A percentile compares a stretch with the other conserved stretches of the same genome.
Evolutionary conservation across 2,329 filamentous ascomycete genomes (phyloP).

Genomic region (Fusarium sp.): DNA sequence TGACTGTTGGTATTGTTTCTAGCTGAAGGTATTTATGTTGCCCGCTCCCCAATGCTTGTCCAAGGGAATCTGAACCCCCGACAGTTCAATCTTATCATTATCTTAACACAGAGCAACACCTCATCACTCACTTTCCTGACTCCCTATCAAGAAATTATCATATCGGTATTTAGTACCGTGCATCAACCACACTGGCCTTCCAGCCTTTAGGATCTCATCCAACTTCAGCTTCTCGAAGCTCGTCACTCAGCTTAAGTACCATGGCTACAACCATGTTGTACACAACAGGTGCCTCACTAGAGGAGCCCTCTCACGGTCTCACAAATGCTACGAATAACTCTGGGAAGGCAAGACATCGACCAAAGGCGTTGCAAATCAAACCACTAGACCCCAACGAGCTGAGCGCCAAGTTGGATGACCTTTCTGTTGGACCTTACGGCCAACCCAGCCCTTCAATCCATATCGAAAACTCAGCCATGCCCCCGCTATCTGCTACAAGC

Average conservation of each 20-base stretch:
- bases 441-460: conserved; percentile 39
- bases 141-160: not conserved
- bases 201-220: not conserved
- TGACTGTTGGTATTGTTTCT: not conserved
- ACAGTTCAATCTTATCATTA: not conserved
- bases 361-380: conserved; percentile 43
- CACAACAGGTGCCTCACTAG: conserved; percentile 32
- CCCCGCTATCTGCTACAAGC: conserved; percentile 20
- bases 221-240: not conserved
- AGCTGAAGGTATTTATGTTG: conserved; percentile 28
- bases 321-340: conserved; percentile 6
- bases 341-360: conserved; percentile 38
- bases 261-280: conserved; percentile 40
- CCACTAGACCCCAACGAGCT: conserved; percentile 67
- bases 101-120: not conserved
- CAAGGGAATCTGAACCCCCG: not conserved
- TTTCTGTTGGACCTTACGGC: conserved; percentile 62
- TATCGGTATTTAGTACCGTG: not conserved
- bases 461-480: conserved; percentile 43
- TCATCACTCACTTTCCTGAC: not conserved
- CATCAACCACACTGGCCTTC: conserved; percentile 13
- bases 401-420: conserved; percentile 61
- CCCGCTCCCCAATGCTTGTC: not conserved
- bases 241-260: not conserved
- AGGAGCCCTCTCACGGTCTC: conserved; percentile 22